Evolutionary conservation across 805 yeast genomes (phyloP), one percentile per base, ranked within the genome.

Genomic region (Sungouiozyma intestinalis): DNA sequence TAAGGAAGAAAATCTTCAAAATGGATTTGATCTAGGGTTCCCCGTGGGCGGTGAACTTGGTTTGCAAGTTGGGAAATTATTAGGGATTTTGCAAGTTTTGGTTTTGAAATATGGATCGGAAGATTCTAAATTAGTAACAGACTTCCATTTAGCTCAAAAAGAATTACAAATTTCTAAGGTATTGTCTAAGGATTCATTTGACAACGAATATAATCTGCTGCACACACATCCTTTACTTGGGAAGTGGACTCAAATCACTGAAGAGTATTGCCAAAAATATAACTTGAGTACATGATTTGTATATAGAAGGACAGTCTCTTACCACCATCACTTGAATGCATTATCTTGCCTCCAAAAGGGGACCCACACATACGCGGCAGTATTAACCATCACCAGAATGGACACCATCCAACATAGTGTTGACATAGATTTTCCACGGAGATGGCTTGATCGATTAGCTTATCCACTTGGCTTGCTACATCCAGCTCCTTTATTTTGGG

Each of bases 401-500:
- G 85, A 66, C 98, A 92, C 98, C 98, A 90, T 14, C 98, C 98
- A 48, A 92, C 82, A 58, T 84, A 90, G 63, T 90, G 97, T 63
- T 87, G 96, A 57, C 97, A 90, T 44, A 90, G 65, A 54, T 90
- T 90, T 58, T 92, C 97, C 31, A 88, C 94, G 37, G 94, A 81
- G 0, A 97, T 92, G 1, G 97, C 97, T 58, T 90, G 95, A 54
- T 82, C 94, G 41, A 92, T 88, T 59, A 90, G 68, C 57, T 81
- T 81, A 55, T 90, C 97, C 31, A 90, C 97, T 62, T 90, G 98
- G 2, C 81, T 76, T 3, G 92, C 81, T 34, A 88, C 88, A 53
- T 78, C 80, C 48, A 92, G 67, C 33, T 81, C 87, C 40, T 71
- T 69, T 47, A 69, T 69, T 43, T 87, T 72, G 56, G 79, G 76